Percentiles rank a stretch among this genome's conserved stretches.
These are phyloP conservation scores for Gilbertella persicaria DNA, from an alignment of 371 early-diverging fungal species.

Conservation along the genomic window DNA sequence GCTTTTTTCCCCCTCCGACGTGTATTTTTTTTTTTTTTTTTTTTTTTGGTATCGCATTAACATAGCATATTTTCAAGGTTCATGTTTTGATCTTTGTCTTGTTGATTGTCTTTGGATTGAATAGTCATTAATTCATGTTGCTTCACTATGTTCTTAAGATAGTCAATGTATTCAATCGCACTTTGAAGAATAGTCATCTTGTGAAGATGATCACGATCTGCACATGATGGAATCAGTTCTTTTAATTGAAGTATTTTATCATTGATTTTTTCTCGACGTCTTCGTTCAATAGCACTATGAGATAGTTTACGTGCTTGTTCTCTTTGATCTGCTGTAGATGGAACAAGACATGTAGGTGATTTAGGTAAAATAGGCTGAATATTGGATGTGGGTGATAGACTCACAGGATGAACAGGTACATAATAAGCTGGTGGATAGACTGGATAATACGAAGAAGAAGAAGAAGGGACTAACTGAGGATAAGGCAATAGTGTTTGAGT, in stretches of 20 bases:
- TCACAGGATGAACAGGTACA: constrained; percentile 9
- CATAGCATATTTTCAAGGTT: constrained; percentile 27
- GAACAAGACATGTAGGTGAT: constrained; percentile 15
- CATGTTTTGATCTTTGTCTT: constrained; percentile 23
- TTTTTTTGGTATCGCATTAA: constrained; percentile 3
- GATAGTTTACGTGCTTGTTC: constrained; percentile 67
- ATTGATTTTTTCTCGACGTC: constrained; percentile 77
- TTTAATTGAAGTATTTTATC: constrained; percentile 58
- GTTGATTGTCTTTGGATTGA: too few species aligned
- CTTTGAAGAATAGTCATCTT: constrained; percentile 73
- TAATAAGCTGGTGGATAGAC: constrained; percentile 23
- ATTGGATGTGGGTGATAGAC: constrained; percentile 7
- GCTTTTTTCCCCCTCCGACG: too few species aligned
- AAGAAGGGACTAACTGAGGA: constrained; percentile 14
- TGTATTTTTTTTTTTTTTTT: background rate
- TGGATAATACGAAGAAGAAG: too few species aligned
- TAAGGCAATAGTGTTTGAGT: constrained; percentile 9
- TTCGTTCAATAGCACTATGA: constrained; percentile 77
- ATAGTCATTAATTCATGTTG: background rate
- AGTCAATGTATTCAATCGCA: constrained; percentile 73
- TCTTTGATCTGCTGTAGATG: constrained; percentile 37
- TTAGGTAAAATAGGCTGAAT: constrained; percentile 22
- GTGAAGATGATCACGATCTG: constrained; percentile 65
- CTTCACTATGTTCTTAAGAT: constrained; percentile 30
- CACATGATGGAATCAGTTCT: constrained; percentile 55